A percentile compares a stretch with the other conserved stretches of the same genome.
Conservation (phyloP, 148 eudicot species). For the Camellia lanceoleosa region DNA sequence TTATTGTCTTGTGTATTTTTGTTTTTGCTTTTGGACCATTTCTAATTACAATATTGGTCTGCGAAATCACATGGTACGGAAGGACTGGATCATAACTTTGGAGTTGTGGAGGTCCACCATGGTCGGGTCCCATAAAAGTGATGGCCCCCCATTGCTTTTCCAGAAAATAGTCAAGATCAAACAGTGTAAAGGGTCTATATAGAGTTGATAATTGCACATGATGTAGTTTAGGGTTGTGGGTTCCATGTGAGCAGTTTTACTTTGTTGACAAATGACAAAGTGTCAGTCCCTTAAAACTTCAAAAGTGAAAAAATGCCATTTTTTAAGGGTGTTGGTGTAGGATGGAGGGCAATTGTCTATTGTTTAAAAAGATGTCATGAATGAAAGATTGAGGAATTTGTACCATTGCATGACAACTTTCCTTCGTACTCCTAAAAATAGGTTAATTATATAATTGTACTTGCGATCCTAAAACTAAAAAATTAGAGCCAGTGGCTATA, state of each 20-base stretch:
- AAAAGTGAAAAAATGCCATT: background rate
- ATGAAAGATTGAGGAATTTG: too few species aligned
- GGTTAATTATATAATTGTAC: too few species aligned
- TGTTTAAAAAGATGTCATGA: background rate
- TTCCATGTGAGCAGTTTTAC: constrained; percentile 5
- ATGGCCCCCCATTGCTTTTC: constrained; percentile 17
- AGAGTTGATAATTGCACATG: constrained; percentile 33
- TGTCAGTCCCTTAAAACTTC: background rate
- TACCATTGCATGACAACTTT: too few species aligned
- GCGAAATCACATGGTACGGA: constrained; percentile 56
- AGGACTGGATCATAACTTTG: constrained; percentile 18
- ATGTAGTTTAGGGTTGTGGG: constrained; percentile 5
- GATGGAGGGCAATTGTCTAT: background rate
- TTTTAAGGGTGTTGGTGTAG: background rate
- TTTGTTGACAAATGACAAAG: constrained; percentile 14
- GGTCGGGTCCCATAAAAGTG: constrained; percentile 23
- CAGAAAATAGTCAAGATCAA: constrained; percentile 18
- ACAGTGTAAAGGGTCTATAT: constrained; percentile 17
- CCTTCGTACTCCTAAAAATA: too few species aligned
- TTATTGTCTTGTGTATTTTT: constrained; percentile 3
- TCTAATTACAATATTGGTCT: too few species aligned
- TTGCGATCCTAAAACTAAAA: too few species aligned
- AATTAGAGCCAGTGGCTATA: too few species aligned
- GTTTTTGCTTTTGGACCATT: too few species aligned
- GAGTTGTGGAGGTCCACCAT: constrained; percentile 4